These are phyloP conservation scores for Penicillium sp. DNA, from an alignment of 2,329 filamentous ascomycete species.

Conservation along the genomic window DNA sequence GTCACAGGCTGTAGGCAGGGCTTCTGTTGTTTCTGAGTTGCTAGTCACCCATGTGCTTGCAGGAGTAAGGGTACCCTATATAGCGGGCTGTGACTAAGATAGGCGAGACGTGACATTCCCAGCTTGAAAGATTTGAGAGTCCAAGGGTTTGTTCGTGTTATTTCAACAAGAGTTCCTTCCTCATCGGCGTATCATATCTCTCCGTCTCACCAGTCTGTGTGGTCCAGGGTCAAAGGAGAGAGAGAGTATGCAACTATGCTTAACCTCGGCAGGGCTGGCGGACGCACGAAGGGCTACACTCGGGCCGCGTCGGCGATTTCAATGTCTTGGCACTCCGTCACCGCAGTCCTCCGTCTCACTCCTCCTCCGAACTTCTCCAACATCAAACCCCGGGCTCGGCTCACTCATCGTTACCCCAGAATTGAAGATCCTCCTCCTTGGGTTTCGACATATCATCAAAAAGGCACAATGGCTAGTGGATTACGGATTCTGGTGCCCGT, in stretches of 20 bases:
- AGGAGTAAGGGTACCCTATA: too few relatives aligned
- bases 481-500: slow-evolving; percentile 73
- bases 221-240: too few relatives aligned
- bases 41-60: too few relatives aligned
- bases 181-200: too few relatives aligned
- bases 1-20: too few relatives aligned
- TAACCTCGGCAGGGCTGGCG: slow-evolving; percentile 32
- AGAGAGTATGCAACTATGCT: slow-evolving; percentile 5
- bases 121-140: too few relatives aligned
- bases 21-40: too few relatives aligned
- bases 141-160: too few relatives aligned
- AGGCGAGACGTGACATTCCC: too few relatives aligned
- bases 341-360: slow-evolving; percentile 15
- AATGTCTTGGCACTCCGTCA: slow-evolving; percentile 29
- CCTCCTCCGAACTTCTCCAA: slow-evolving; percentile 9
- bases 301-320: slow-evolving; percentile 30
- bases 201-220: too few relatives aligned
- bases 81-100: too few relatives aligned
- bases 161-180: too few relatives aligned
- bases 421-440: slow-evolving; percentile 7
- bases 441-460: slow-evolving; percentile 3
- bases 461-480: slow-evolving; percentile 39
- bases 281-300: slow-evolving; percentile 19
- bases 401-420: slow-evolving; percentile 6
- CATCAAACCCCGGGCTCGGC: slow-evolving; percentile 3